phyloP scores from a whole-genome alignment of 2,329 filamentous ascomycete genomes.

The Ophiostoma triangulosporum region DNA sequence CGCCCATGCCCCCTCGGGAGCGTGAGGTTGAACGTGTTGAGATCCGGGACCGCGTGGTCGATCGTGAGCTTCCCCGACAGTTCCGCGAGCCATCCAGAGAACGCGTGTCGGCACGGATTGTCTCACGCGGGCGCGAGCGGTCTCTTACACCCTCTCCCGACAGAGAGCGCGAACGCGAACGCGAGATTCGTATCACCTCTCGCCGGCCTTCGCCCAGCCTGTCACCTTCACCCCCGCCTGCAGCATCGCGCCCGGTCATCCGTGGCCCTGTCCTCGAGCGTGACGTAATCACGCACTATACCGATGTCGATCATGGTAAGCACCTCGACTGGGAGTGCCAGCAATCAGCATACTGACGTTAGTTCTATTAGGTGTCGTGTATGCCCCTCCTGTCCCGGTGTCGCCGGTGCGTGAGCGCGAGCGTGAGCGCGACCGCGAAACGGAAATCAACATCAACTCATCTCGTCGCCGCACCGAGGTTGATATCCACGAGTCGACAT shows the following conservation, averaged over 20 bases:
- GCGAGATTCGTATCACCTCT: constrained; percentile 34
- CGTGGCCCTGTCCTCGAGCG: constrained; percentile 70
- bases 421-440: constrained; percentile 33
- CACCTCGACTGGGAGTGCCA: constrained; percentile 3
- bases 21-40: constrained; percentile 20
- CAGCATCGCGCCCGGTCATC: constrained; percentile 44
- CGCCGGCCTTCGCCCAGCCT: constrained; percentile 31
- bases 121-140: constrained; percentile 29
- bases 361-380: no score
- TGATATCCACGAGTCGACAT: constrained; percentile 28
- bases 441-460: constrained; percentile 48
- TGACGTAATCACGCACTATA: constrained; percentile 80
- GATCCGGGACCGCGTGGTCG: constrained; percentile 17
- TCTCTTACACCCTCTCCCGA: constrained; percentile 30
- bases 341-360: not conserved
- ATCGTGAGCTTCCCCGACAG: constrained; percentile 10
- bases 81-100: constrained; percentile 7
- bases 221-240: constrained; percentile 37
- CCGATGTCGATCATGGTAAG: constrained; percentile 76
- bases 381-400: constrained; percentile 6
- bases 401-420: constrained; percentile 23
- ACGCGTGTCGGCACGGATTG: constrained; percentile 23
- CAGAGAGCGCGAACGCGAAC: constrained; percentile 23
- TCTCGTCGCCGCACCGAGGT: constrained; percentile 42
- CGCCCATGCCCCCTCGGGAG: constrained; percentile 22